Base-by-base conservation (phyloP, 2,329 filamentous ascomycete species). In the Cladosporium sp. region DNA sequence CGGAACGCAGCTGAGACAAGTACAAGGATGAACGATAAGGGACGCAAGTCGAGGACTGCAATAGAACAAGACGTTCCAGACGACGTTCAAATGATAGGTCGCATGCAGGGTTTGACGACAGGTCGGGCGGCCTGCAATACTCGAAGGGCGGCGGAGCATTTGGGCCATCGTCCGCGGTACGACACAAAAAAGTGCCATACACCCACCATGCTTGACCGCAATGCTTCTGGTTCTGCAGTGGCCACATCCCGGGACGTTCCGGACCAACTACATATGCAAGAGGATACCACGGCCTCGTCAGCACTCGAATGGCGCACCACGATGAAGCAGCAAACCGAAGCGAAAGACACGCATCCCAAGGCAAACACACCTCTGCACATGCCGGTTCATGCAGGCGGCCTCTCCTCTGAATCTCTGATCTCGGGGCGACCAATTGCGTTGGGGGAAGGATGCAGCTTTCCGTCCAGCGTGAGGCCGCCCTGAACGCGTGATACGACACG, bases 371-470 rank as follows among this genome's bases (percentile, higher is more conserved):
- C 32, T 13, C 52, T 12, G 25, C 50, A 19, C 50, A 37, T 35
- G 50, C 36, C 28, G 32, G 51, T 55, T 55, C 52, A 55, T 55
- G 52, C 40, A 17, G 52, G 52, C 32, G 52, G 52, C 52, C 52
- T 55, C 52, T 36, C 7, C 28, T 36, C 39, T 35, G 37, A 19
- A 4, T 32, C 28, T 32, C 28, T 5, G 12, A 32, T 32, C 8
- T 32, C 28, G 39, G 6, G 9, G 32, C 32, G 52, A 20, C 52
- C 52, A 55, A 55, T 55, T 35, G 20, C 40, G 15, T 35, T 12
- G 28, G 19, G 19, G 17, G 19, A 12, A 8, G 20, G 1, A 17
- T 22, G 52, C 40, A 22, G 22, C 52, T 55, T n/a, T n/a, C 51
- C 51, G 51, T 19, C n/a, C 8, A 32, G 28, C 28, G 28, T 17